phyloP scores from a whole-genome alignment of 441 rosid genomes.

The Populus hybrid region DNA sequence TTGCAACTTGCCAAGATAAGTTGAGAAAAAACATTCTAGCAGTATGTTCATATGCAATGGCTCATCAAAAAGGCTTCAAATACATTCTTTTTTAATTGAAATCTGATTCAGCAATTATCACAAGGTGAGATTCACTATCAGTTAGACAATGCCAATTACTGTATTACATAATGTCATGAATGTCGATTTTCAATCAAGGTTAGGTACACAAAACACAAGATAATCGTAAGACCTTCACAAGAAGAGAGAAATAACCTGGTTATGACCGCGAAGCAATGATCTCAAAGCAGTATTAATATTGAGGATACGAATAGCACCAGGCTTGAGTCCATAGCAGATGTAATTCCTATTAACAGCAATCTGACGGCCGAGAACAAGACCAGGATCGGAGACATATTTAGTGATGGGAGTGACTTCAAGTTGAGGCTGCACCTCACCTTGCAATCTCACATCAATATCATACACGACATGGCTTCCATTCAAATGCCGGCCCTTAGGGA shows the following conservation, averaged over 20 bases:
- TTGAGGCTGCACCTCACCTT: constrained; percentile 71
- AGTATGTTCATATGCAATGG: neutral
- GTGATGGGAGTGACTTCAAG: constrained; percentile 84
- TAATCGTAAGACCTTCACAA: neutral
- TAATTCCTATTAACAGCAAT: constrained; percentile 81
- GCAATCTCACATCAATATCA: constrained; percentile 55
- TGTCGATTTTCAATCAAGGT: neutral
- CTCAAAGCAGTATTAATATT: constrained; percentile 82
- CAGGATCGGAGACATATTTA: constrained; percentile 77
- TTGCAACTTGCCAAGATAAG: constrained; percentile 1
- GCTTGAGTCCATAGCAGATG: constrained; percentile 86
- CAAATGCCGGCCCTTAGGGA: constrained; percentile 63
- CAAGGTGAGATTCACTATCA: neutral
- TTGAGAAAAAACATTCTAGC: neutral
- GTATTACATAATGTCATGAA: neutral
- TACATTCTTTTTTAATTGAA: neutral
- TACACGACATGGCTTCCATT: constrained; percentile 45
- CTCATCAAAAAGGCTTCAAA: neutral
- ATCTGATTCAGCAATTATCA: neutral
- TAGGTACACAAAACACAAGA: neutral
- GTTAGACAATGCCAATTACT: neutral
- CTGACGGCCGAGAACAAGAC: constrained; percentile 72
- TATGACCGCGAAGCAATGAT: constrained; percentile 78
- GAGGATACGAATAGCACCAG: constrained; percentile 79
- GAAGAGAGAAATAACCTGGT: constrained; percentile 48